A percentile compares a stretch with the other conserved stretches of the same genome.
Evolutionary conservation across 305 asterid genomes (phyloP).

Genomic region (Plantago lanceolata): DNA sequence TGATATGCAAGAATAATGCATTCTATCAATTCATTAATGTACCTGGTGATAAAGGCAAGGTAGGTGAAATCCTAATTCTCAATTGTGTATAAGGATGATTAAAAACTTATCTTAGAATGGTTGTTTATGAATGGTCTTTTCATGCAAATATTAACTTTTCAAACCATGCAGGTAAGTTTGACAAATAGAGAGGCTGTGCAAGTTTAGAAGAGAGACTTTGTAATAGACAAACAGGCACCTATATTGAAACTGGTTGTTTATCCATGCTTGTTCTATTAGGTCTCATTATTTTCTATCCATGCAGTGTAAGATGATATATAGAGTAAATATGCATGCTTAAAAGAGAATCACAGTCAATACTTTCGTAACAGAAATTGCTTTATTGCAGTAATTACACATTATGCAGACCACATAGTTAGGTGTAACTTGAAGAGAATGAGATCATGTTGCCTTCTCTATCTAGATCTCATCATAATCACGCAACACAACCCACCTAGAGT

Average conservation of each 20-base stretch:
- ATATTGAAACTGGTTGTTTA: no score
- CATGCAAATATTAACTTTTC: neutral
- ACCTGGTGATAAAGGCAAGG: conserved; percentile 40
- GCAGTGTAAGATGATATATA: no score
- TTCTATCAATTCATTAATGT: conserved; percentile 89
- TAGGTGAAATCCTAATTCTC: conserved; percentile 24
- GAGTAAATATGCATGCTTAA: no score
- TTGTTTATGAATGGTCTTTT: conserved; percentile 21
- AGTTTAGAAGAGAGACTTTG: no score
- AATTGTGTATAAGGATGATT: neutral
- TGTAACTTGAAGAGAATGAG: no score
- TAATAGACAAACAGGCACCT: no score
- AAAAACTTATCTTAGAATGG: neutral
- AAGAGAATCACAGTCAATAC: no score
- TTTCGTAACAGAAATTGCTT: no score
- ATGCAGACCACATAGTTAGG: no score
- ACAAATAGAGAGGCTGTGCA: neutral
- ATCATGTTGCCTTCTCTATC: neutral
- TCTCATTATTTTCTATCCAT: no score
- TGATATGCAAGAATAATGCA: conserved; percentile 56
- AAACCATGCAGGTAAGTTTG: neutral
- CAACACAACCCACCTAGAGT: conserved; percentile 14
- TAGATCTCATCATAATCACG: neutral
- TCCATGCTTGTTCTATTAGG: no score
- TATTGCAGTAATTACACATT: no score